Percentiles rank a stretch among this genome's conserved stretches.
These are phyloP conservation scores for Lasiodiplodia theobromae DNA, from an alignment of 2,329 filamentous ascomycete species.

Conservation along the genomic window DNA sequence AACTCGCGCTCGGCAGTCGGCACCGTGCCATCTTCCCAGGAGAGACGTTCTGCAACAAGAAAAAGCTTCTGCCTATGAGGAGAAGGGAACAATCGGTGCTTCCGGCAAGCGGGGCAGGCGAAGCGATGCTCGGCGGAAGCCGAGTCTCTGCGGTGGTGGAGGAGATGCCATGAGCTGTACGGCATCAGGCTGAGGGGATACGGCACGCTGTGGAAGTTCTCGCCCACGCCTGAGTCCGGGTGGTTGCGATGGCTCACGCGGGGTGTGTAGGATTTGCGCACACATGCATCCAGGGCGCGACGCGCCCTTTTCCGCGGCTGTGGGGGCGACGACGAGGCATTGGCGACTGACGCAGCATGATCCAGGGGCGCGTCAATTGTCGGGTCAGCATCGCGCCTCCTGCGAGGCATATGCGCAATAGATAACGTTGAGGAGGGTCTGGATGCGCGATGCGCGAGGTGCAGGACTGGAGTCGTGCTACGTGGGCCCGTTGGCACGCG, in stretches of 20 bases:
- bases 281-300: conserved; percentile 8
- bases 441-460: conserved; percentile 13
- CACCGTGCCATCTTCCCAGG: conserved; percentile 34
- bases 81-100: conserved; percentile 31
- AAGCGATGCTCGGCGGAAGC: conserved; percentile 28
- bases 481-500: conserved; percentile 14
- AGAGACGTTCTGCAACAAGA: conserved; percentile 39
- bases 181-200: conserved; percentile 39
- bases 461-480: conserved; percentile 6
- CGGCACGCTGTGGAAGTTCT: conserved; percentile 38
- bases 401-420: conserved; percentile 10
- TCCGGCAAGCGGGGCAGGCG: conserved; percentile 35
- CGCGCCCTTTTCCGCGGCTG: conserved; percentile 8
- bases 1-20: conserved; percentile 34
- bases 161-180: conserved; percentile 37
- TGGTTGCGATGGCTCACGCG: conserved; percentile 35
- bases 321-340: conserved; percentile 9
- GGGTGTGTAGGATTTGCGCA: conserved; percentile 22
- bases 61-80: conserved; percentile 41
- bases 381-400: conserved; percentile 1
- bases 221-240: conserved; percentile 35
- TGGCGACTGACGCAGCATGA: background rate
- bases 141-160: conserved; percentile 33
- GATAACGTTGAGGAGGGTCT: background rate
- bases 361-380: background rate